Conservation (phyloP, 2,329 filamentous ascomycete species). For the Laburnicola sp. region DNA sequence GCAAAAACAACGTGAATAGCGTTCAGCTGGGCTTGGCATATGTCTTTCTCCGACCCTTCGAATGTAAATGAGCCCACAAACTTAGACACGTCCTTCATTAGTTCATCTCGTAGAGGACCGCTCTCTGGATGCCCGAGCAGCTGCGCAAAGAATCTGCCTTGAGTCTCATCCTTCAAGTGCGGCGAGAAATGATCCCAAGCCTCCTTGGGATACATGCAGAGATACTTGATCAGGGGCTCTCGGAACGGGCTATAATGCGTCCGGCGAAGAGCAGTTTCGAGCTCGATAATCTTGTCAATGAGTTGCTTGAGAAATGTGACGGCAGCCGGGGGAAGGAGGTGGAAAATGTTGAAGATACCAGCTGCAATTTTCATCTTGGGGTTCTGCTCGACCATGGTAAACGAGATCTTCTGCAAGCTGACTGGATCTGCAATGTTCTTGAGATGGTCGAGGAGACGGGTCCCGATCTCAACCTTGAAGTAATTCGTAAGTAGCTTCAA, state of each 20-base stretch:
- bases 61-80: slow-evolving; percentile 69
- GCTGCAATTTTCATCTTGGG: slow-evolving; percentile 91
- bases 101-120: slow-evolving; percentile 70
- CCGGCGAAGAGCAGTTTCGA: slow-evolving; percentile 81
- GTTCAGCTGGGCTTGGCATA: slow-evolving; percentile 80
- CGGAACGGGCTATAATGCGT: slow-evolving; percentile 93
- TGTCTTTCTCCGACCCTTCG: slow-evolving; percentile 65
- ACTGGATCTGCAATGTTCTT: slow-evolving; percentile 82
- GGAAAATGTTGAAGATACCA: slow-evolving; percentile 94
- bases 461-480: slow-evolving; percentile 98
- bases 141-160: slow-evolving; percentile 89
- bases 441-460: slow-evolving; percentile 89
- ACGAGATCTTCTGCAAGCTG: slow-evolving; percentile 85
- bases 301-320: slow-evolving; percentile 88
- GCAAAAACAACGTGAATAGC: slow-evolving; percentile 83
- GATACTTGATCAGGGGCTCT: slow-evolving; percentile 84
- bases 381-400: slow-evolving; percentile 92
- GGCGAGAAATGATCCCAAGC: slow-evolving; percentile 79
- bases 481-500: slow-evolving; percentile 93
- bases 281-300: slow-evolving; percentile 83
- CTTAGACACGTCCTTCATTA: slow-evolving; percentile 71
- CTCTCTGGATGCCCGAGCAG: slow-evolving; percentile 77
- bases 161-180: slow-evolving; percentile 80
- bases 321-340: slow-evolving; percentile 87
- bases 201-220: slow-evolving; percentile 90